Percentiles rank a stretch among this genome's conserved stretches.
Evolutionary conservation across 2,329 filamentous ascomycete species (phyloP).

Genomic region (Didymella lethalis): DNA sequence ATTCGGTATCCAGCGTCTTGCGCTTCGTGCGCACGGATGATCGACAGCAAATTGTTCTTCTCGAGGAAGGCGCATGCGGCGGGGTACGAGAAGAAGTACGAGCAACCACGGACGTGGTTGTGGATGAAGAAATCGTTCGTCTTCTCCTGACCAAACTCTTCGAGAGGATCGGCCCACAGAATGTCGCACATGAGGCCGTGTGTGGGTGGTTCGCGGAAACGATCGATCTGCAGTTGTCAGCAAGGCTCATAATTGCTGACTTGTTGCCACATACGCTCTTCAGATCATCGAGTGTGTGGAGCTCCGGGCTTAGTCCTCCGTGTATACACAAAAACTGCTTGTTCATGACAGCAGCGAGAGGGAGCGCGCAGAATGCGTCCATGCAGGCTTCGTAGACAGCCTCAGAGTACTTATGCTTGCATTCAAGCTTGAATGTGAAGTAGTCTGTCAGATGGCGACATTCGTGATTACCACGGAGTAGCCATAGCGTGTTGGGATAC

Average conservation of each 20-base stretch:
- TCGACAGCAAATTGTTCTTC: conserved; percentile 97
- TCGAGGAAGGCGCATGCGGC: conserved; percentile 97
- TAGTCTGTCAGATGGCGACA: conserved; percentile 99
- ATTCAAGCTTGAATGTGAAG: conserved; percentile 99
- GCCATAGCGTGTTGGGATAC: conserved; percentile 96
- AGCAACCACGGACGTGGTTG: conserved; percentile 97
- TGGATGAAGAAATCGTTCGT: conserved; percentile 97
- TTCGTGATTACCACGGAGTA: conserved; percentile 97
- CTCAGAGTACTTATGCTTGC: conserved; percentile 99
- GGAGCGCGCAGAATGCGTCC: conserved; percentile 95
- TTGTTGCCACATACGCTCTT: conserved; percentile 71
- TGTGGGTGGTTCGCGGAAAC: conserved; percentile 95
- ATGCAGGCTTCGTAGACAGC: conserved; percentile 96
- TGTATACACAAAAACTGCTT: conserved; percentile 99
- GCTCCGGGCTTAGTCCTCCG: conserved; percentile 91
- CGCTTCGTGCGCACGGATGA: conserved; percentile 97
- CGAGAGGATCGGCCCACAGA: conserved; percentile 95
- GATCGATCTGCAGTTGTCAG: conserved; percentile 75
- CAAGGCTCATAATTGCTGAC: not conserved
- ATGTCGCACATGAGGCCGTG: conserved; percentile 99
- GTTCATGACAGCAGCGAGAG: conserved; percentile 97
- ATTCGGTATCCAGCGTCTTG: conserved; percentile 99
- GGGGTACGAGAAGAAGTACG: conserved; percentile 99
- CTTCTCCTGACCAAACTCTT: conserved; percentile 99
- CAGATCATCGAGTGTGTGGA: conserved; percentile 94